phyloP scores from a whole-genome alignment of 768 basidiomycete species.

The Sporobolomyces phaffii region DNA sequence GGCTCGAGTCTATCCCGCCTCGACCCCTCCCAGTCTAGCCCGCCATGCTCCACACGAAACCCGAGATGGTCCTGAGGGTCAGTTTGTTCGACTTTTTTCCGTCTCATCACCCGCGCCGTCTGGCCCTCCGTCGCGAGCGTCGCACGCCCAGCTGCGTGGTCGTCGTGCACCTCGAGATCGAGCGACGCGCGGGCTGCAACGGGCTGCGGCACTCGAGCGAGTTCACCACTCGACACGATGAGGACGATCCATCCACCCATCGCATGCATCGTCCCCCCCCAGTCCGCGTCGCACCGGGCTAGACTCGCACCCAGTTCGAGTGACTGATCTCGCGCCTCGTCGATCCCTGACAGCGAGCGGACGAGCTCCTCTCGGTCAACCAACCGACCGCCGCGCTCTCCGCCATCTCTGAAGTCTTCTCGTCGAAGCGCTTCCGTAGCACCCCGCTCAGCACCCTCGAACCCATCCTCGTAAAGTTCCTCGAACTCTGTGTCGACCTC shows the following conservation, averaged over 20 bases:
- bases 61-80: constrained; percentile 35
- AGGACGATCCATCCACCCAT: not conserved
- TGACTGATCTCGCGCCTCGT: no score
- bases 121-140: no score
- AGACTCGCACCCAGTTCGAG: no score
- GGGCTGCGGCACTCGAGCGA: no score
- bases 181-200: no score
- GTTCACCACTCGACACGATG: no score
- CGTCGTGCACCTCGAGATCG: not conserved
- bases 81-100: not conserved
- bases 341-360: no score
- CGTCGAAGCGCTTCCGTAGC: constrained; percentile 82
- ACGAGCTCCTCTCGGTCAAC: constrained; percentile 84
- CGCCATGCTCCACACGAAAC: constrained; percentile 26
- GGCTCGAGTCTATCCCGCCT: not conserved
- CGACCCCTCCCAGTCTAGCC: not conserved
- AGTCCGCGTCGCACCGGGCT: no score
- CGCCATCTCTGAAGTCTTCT: constrained; percentile 80
- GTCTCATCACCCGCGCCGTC: not conserved
- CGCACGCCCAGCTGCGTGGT: no score
- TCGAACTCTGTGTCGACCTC: constrained; percentile 93
- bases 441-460: constrained; percentile 83
- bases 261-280: constrained; percentile 7
- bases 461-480: constrained; percentile 90
- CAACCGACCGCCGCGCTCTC: constrained; percentile 85